These are phyloP conservation scores for Phytophthora europaea DNA, from an alignment of 352 stramenopile species.

Conservation along the genomic window DNA sequence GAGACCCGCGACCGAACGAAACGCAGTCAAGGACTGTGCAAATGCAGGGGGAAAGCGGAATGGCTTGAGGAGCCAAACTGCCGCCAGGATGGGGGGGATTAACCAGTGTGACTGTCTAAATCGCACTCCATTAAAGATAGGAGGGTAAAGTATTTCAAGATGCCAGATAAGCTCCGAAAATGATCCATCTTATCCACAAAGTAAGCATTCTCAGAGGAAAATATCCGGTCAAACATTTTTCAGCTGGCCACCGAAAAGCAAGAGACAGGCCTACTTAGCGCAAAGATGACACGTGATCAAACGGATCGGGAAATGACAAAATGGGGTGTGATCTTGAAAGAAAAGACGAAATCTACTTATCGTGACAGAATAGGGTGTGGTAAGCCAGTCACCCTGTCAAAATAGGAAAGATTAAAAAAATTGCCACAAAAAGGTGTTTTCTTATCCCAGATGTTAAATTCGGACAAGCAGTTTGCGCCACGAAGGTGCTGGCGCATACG, in stretches of 20 bases:
- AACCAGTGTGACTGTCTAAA: constrained; percentile 25
- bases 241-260: constrained; percentile 6
- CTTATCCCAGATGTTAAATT: too few relatives aligned
- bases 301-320: too few relatives aligned
- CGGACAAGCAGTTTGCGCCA: too few relatives aligned
- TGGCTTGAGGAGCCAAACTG: not conserved
- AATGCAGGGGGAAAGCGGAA: constrained; percentile 14
- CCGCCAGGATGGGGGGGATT: constrained; percentile 18
- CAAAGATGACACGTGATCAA: too few relatives aligned
- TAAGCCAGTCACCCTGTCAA: too few relatives aligned
- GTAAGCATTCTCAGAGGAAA: constrained; percentile 19
- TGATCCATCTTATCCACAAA: constrained; percentile 3
- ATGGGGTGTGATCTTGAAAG: too few relatives aligned
- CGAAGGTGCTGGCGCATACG: too few relatives aligned
- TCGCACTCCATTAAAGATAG: not conserved
- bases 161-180: not conserved
- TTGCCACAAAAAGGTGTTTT: too few relatives aligned
- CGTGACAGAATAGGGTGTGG: too few relatives aligned
- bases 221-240: not conserved
- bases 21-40: constrained; percentile 20
- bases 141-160: not conserved
- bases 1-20: constrained; percentile 21
- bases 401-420: too few relatives aligned
- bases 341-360: too few relatives aligned
- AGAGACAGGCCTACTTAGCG: too few relatives aligned